These are phyloP conservation scores for Diaporthe australafricana DNA, from an alignment of 2,329 filamentous ascomycete genomes.

Conservation along the genomic window DNA sequence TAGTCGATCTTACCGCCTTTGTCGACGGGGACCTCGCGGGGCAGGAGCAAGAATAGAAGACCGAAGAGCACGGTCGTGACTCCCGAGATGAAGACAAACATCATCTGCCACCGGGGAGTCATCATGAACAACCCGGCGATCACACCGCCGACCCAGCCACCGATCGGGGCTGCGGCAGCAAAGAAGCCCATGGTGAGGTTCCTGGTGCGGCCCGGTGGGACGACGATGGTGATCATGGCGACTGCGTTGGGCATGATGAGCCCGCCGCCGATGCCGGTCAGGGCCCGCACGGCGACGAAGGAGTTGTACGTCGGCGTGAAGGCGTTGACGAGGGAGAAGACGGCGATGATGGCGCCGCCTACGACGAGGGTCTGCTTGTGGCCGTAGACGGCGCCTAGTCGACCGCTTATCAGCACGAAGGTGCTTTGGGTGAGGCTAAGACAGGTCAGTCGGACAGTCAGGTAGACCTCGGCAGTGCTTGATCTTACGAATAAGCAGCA, in stretches of 20 bases:
- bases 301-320: constrained; percentile 56
- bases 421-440: constrained; percentile 61
- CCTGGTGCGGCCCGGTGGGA: constrained; percentile 57
- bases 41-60: constrained; percentile 38
- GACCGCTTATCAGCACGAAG: constrained; percentile 64
- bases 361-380: constrained; percentile 59
- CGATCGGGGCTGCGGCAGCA: constrained; percentile 58
- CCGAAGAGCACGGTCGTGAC: constrained; percentile 38
- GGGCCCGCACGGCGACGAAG: constrained; percentile 56
- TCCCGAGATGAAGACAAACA: constrained; percentile 52
- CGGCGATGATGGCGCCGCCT: constrained; percentile 54
- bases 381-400: constrained; percentile 64
- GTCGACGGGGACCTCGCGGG: constrained; percentile 47
- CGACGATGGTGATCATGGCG: constrained; percentile 59
- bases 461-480: too few relatives aligned
- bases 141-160: constrained; percentile 55
- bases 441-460: background rate
- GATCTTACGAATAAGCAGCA: constrained; percentile 51
- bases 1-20: constrained; percentile 53
- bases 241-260: constrained; percentile 65
- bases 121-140: constrained; percentile 53
- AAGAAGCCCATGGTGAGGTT: constrained; percentile 60
- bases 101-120: constrained; percentile 52
- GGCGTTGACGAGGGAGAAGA: constrained; percentile 57
- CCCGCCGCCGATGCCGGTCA: constrained; percentile 63